A percentile compares a stretch with the other conserved stretches of the same genome.
Evolutionary conservation across 2,329 filamentous ascomycete genomes (phyloP).

Genomic region (Colletotrichum sp.): DNA sequence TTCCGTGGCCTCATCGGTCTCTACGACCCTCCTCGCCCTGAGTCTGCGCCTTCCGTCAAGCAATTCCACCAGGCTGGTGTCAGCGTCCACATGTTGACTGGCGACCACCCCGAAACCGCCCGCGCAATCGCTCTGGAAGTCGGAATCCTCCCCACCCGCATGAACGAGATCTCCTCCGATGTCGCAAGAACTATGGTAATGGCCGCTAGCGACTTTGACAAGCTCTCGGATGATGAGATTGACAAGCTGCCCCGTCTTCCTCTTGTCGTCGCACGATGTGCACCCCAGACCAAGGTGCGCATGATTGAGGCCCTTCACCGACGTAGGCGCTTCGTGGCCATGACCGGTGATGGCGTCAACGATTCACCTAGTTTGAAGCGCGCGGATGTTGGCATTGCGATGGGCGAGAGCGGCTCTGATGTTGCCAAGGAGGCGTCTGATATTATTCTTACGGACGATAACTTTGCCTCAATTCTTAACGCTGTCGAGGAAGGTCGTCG

Average conservation of each 20-base stretch:
- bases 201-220: conserved; percentile 71
- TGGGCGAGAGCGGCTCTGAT: conserved; percentile 72
- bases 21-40: conserved; percentile 74
- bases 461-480: conserved; percentile 74
- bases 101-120: conserved; percentile 70
- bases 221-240: conserved; percentile 66
- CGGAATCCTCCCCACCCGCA: conserved; percentile 61
- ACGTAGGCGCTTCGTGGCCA: conserved; percentile 68
- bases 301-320: conserved; percentile 75
- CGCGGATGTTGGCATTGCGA: conserved; percentile 74
- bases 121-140: conserved; percentile 68
- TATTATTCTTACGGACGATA: conserved; percentile 75
- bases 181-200: conserved; percentile 68
- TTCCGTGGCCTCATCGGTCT: conserved; percentile 75
- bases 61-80: conserved; percentile 67
- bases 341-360: conserved; percentile 77
- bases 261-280: conserved; percentile 70
- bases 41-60: conserved; percentile 64
- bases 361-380: conserved; percentile 71
- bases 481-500: conserved; percentile 74
- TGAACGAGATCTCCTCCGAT: conserved; percentile 55
- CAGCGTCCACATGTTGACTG: conserved; percentile 73
- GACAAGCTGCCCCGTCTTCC: conserved; percentile 66
- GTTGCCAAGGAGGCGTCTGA: conserved; percentile 72
- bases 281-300: conserved; percentile 71